Evolutionary conservation across 2,329 filamentous ascomycete genomes (phyloP).

Genomic region (Harringtonia lauricola): DNA sequence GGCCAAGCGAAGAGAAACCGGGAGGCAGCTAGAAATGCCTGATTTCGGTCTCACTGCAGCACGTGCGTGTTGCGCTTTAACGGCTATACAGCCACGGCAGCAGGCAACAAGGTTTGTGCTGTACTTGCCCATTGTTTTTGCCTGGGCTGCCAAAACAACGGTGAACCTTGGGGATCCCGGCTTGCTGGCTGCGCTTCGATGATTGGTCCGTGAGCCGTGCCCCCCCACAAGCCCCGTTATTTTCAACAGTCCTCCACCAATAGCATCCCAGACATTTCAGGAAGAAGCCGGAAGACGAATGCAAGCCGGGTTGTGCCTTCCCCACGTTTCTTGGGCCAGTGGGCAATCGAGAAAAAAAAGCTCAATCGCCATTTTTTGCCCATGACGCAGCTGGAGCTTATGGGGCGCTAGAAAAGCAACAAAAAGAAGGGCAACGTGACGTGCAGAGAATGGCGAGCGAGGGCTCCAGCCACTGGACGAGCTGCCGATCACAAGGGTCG

Average conservation of each 20-base stretch:
- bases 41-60: background rate
- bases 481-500: background rate
- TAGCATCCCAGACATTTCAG: background rate
- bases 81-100: background rate
- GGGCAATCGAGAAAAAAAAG: background rate
- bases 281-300: constrained; percentile 12
- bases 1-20: constrained; percentile 8
- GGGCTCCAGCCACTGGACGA: background rate
- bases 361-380: background rate
- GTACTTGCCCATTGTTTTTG: background rate
- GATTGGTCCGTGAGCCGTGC: too few species aligned
- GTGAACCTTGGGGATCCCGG: background rate
- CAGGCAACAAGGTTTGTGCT: background rate
- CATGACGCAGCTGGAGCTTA: background rate
- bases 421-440: background rate
- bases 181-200: background rate
- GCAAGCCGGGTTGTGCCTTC: constrained; percentile 3
- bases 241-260: background rate
- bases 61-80: constrained; percentile 2
- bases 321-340: constrained; percentile 1
- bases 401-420: background rate
- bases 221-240: background rate
- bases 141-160: background rate
- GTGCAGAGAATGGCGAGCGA: background rate
- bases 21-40: background rate